These are phyloP conservation scores for Musa schizocarpa DNA, from an alignment of 176 grass and related monocot species.

Conservation along the genomic window DNA sequence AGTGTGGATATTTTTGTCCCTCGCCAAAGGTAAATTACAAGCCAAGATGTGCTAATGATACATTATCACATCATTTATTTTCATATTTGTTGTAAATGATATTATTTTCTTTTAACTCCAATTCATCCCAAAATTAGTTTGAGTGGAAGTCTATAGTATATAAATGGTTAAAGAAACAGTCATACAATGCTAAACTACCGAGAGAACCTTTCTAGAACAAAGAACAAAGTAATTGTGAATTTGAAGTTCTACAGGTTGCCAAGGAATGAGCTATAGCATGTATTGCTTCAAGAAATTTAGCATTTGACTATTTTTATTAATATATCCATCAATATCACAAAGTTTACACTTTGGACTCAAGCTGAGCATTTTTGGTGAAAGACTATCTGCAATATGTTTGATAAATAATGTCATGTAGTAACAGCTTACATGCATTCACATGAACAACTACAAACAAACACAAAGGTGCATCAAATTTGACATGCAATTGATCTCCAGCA, in stretches of 20 bases:
- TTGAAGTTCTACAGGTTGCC: neutral
- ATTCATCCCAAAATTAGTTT: neutral
- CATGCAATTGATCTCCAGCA: neutral
- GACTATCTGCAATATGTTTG: too few relatives aligned
- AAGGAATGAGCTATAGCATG: neutral
- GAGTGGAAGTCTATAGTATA: neutral
- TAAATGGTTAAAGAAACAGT: too few relatives aligned
- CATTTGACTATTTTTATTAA: neutral
- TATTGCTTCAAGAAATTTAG: neutral
- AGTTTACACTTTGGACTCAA: neutral
- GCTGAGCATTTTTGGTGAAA: neutral
- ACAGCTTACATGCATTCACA: neutral
- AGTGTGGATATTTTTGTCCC: neutral
- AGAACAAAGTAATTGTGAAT: neutral
- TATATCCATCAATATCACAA: neutral
- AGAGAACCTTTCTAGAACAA: too few relatives aligned
- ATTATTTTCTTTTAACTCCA: neutral
- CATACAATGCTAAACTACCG: too few relatives aligned
- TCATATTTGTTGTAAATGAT: too few relatives aligned
- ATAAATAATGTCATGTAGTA: neutral
- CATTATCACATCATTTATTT: neutral
- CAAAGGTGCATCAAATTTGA: neutral
- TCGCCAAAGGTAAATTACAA: neutral
- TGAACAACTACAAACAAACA: neutral
- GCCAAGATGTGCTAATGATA: neutral